Conservation (phyloP, 148 eudicot species). For the Chenopodium formosanum region DNA sequence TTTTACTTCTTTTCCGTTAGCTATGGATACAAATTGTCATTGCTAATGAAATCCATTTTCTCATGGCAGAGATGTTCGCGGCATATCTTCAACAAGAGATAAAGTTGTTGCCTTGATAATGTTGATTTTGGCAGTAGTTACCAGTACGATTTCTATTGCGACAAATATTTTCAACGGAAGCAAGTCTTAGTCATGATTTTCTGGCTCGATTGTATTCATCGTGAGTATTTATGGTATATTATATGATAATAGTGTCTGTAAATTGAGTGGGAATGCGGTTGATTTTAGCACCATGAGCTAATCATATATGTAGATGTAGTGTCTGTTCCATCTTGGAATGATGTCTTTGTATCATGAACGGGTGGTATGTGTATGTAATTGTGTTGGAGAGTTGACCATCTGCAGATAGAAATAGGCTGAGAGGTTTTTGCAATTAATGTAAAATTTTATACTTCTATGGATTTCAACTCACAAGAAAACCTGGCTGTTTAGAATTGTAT, state of each 20-base stretch:
- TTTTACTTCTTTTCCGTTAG: neutral
- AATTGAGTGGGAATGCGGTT: neutral
- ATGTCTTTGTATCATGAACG: neutral
- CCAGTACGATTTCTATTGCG: slow-evolving; percentile 73
- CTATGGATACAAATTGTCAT: neutral
- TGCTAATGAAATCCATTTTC: neutral
- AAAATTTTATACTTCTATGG: too few relatives aligned
- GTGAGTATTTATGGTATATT: neutral
- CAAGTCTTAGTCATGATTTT: slow-evolving; percentile 1
- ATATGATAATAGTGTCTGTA: neutral
- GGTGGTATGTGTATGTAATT: neutral
- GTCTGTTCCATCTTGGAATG: neutral
- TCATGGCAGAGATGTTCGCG: slow-evolving; percentile 71
- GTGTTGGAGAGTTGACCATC: neutral
- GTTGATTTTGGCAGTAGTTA: slow-evolving; percentile 60
- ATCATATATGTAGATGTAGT: neutral
- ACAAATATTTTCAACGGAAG: slow-evolving; percentile 52
- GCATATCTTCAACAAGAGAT: slow-evolving; percentile 65
- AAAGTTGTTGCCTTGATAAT: slow-evolving; percentile 54
- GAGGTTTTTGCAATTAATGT: too few relatives aligned
- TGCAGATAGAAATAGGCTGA: neutral
- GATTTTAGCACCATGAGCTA: neutral
- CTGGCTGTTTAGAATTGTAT: too few relatives aligned
- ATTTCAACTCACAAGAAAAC: too few relatives aligned
- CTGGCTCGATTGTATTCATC: slow-evolving; percentile 6